Percentiles rank a stretch among this genome's conserved stretches.
These are phyloP conservation scores for Boletus pseudopeckii DNA, from an alignment of 768 basidiomycete genomes.

Conservation along the genomic window DNA sequence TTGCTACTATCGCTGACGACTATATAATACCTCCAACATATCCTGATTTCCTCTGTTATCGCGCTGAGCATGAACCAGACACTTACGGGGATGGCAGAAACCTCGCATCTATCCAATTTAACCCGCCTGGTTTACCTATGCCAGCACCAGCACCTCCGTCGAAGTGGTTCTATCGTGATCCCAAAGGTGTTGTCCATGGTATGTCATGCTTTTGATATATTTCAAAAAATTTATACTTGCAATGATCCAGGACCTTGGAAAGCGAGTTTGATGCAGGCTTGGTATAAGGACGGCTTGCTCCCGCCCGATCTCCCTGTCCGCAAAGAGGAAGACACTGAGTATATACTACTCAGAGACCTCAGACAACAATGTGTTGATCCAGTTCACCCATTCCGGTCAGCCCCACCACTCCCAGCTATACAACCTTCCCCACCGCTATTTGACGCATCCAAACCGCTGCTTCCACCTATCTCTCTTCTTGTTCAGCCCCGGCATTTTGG, in stretches of 20 bases:
- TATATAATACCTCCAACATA: conserved; percentile 93
- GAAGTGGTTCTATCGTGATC: conserved; percentile 82
- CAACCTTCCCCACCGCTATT: conserved; percentile 20
- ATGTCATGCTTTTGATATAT: conserved; percentile 22
- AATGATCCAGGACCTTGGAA: conserved; percentile 73
- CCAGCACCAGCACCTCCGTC: conserved; percentile 66
- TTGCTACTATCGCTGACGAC: conserved; percentile 84
- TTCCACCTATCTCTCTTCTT: conserved; percentile 72
- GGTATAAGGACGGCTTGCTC: conserved; percentile 82
- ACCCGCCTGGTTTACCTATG: conserved; percentile 75
- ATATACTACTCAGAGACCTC: conserved; percentile 67
- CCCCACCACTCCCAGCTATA: conserved; percentile 42
- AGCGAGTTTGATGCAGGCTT: conserved; percentile 81
- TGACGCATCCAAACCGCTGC: conserved; percentile 51
- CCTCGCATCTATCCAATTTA: conserved; percentile 63
- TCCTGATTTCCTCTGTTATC: conserved; percentile 70
- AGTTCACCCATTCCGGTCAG: conserved; percentile 65
- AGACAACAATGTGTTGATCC: conserved; percentile 78
- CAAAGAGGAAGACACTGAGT: conserved; percentile 69
- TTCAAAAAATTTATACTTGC: conserved; percentile 8
- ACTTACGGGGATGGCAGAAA: conserved; percentile 42
- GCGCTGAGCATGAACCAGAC: conserved; percentile 59
- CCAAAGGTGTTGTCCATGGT: conserved; percentile 79
- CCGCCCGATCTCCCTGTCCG: conserved; percentile 81
- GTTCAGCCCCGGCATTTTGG: conserved; percentile 80